These are phyloP conservation scores for Dionaea muscipula DNA, from an alignment of 179 eudicot genomes.

Conservation along the genomic window DNA sequence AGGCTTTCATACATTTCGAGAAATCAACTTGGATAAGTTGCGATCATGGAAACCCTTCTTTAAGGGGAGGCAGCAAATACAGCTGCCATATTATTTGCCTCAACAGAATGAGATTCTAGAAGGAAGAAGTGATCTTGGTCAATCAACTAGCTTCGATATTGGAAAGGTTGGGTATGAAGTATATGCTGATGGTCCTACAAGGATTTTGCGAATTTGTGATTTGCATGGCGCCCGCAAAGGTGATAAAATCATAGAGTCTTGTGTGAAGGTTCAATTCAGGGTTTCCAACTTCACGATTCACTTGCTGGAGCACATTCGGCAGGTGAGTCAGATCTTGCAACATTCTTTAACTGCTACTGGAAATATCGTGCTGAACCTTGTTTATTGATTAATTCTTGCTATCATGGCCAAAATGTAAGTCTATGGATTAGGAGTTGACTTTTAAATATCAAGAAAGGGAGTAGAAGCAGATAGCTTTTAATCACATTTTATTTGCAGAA, in stretches of 20 bases:
- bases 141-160: conserved; percentile 30
- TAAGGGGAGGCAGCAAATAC: conserved; percentile 43
- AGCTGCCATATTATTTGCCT: conserved; percentile 41
- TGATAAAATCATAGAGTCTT: conserved; percentile 27
- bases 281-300: conserved; percentile 50
- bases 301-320: conserved; percentile 46
- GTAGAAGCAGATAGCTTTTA: too few species aligned
- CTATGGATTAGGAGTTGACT: too few species aligned
- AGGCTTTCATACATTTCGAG: conserved; percentile 59
- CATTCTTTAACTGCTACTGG: not conserved
- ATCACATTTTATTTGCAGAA: too few species aligned
- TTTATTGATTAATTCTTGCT: too few species aligned
- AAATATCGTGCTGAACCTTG: too few species aligned
- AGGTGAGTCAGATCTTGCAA: conserved; percentile 32
- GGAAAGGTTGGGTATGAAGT: conserved; percentile 72
- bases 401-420: too few species aligned
- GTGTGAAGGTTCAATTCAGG: conserved; percentile 53
- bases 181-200: conserved; percentile 74
- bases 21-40: conserved; percentile 90
- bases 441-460: too few species aligned
- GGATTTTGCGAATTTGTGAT: conserved; percentile 75
- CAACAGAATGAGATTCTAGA: conserved; percentile 27
- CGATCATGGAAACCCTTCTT: conserved; percentile 81
- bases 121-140: conserved; percentile 21
- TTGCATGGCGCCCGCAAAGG: conserved; percentile 37